Conservation (phyloP, 345 rosid species). For the Syzygium aqueum region DNA sequence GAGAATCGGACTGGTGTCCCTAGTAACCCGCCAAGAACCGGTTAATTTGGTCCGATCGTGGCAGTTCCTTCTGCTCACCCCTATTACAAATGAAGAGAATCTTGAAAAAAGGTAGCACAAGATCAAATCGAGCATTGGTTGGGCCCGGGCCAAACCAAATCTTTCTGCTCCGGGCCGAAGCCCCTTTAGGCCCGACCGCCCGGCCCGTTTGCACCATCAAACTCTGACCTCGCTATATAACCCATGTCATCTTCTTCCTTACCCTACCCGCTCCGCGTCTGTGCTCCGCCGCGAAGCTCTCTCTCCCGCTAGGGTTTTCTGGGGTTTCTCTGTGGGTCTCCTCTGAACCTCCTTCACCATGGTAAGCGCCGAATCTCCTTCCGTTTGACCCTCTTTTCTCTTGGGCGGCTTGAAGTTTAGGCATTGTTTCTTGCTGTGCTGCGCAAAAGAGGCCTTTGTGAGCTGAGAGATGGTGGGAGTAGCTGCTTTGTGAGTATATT, state of each 20-base stretch:
- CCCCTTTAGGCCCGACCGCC: background rate
- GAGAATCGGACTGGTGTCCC: too few species aligned
- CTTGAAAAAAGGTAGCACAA: background rate
- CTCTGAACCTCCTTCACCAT: background rate
- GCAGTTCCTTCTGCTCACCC: too few species aligned
- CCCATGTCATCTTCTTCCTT: background rate
- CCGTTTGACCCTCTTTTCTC: background rate
- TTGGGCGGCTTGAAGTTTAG: rapidly evolving
- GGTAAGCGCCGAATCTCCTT: background rate
- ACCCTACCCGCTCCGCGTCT: too few species aligned
- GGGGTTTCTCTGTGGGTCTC: background rate
- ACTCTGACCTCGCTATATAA: background rate
- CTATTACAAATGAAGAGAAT: background rate
- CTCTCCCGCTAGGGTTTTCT: background rate
- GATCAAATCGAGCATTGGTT: background rate
- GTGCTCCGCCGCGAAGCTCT: background rate
- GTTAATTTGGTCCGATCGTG: too few species aligned
- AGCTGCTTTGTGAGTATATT: background rate
- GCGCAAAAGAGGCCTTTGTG: background rate
- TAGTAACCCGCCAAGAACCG: rapidly evolving
- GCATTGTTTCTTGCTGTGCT: background rate
- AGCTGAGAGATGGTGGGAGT: background rate
- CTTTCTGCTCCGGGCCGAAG: rapidly evolving
- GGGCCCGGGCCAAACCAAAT: background rate
- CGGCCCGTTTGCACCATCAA: background rate